Conservation (phyloP, 2,329 filamentous ascomycete genomes). For the Xylariaceae sp. region DNA sequence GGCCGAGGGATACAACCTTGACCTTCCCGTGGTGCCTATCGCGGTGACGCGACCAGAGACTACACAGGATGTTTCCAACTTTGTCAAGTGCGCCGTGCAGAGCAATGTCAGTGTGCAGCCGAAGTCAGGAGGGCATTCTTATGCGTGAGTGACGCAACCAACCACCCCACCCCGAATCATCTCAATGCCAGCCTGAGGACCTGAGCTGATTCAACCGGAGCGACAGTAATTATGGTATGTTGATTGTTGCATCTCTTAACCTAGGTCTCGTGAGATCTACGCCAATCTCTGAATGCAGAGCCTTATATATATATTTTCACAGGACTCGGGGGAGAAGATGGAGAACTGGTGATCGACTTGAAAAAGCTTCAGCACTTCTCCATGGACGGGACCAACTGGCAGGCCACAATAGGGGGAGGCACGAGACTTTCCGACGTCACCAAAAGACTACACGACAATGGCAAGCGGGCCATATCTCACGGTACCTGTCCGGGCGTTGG, state of each 20-base stretch:
- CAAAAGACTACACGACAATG: conserved; percentile 43
- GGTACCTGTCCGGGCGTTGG: conserved; percentile 56
- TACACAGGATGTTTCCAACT: conserved; percentile 48
- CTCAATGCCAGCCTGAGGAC: no score
- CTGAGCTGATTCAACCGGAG: no score
- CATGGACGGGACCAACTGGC: conserved; percentile 48
- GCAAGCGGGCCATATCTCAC: conserved; percentile 53
- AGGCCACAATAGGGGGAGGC: conserved; percentile 51
- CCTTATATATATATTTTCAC: conserved; percentile 3
- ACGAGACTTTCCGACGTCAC: conserved; percentile 48
- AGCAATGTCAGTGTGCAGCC: conserved; percentile 52
- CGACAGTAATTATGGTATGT: conserved; percentile 33
- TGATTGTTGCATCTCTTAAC: background rate
- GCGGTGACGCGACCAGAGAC: conserved; percentile 52
- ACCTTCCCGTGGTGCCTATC: conserved; percentile 43
- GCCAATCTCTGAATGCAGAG: no score
- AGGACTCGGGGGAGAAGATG: conserved; percentile 46
- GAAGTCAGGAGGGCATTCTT: conserved; percentile 60
- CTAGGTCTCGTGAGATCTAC: conserved; percentile 6
- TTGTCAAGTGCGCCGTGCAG: conserved; percentile 51
- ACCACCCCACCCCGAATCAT: background rate
- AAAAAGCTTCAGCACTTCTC: conserved; percentile 46
- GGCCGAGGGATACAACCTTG: conserved; percentile 51
- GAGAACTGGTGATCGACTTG: conserved; percentile 50
- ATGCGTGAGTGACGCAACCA: conserved; percentile 39